Percentiles rank a stretch among this genome's conserved stretches.
Conservation (phyloP, 192 early-diverging fungal genomes). For the Coemansia umbellata region DNA sequence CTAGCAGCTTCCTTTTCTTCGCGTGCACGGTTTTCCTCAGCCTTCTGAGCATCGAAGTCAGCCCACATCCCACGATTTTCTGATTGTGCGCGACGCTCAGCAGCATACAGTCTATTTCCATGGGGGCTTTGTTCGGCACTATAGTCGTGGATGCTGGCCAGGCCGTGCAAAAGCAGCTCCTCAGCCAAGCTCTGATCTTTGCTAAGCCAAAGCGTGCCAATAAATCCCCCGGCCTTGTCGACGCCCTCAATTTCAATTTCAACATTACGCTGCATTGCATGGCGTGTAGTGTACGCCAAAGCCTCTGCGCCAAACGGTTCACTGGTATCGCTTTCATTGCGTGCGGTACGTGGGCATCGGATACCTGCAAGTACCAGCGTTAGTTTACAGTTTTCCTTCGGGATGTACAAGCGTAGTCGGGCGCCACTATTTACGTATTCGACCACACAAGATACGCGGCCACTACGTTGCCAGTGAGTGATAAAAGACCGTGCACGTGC, state of each 20-base stretch:
- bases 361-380: slow-evolving; percentile 84
- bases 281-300: slow-evolving; percentile 58
- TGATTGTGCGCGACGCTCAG: slow-evolving; percentile 73
- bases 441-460: slow-evolving; percentile 74
- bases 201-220: slow-evolving; percentile 76
- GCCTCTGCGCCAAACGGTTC: slow-evolving; percentile 90
- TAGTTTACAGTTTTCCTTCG: slow-evolving; percentile 78
- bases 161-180: slow-evolving; percentile 71
- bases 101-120: slow-evolving; percentile 64
- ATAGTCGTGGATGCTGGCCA: slow-evolving; percentile 80
- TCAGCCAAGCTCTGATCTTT: slow-evolving; percentile 69
- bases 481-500: slow-evolving; percentile 85
- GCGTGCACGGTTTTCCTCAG: slow-evolving; percentile 21
- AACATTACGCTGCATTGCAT: slow-evolving; percentile 85
- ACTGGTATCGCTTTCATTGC: slow-evolving; percentile 60
- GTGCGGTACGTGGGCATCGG: slow-evolving; percentile 77
- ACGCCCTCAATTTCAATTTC: slow-evolving; percentile 83
- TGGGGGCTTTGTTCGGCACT: slow-evolving; percentile 80
- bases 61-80: slow-evolving; percentile 71
- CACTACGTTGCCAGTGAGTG: slow-evolving; percentile 76
- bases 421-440: slow-evolving; percentile 83
- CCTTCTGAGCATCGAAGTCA: slow-evolving; percentile 33
- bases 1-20: slow-evolving; percentile 48
- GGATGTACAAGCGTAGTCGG: slow-evolving; percentile 79
- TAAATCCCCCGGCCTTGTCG: slow-evolving; percentile 91